These are phyloP conservation scores for Chlorella sorokiniana DNA, from an alignment of 139 green algal species.

Conservation along the genomic window DNA sequence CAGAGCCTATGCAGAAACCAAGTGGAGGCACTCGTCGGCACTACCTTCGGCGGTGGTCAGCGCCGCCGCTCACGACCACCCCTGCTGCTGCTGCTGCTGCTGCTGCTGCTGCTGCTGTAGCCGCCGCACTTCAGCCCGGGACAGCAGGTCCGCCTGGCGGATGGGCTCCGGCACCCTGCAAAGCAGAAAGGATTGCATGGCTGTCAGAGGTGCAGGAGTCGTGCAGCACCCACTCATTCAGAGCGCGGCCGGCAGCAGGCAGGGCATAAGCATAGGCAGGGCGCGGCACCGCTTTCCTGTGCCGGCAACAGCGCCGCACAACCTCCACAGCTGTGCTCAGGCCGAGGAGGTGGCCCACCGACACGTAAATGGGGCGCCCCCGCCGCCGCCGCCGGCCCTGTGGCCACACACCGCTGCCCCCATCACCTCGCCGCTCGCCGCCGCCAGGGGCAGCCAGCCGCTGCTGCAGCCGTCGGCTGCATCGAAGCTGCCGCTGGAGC, in stretches of 20 bases:
- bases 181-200: background rate
- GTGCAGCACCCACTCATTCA: background rate
- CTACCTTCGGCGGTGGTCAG: too few relatives aligned
- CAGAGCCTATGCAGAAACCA: too few relatives aligned
- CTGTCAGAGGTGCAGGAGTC: background rate
- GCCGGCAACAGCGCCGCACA: constrained; percentile 51
- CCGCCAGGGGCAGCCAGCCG: background rate
- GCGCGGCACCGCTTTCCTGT: background rate
- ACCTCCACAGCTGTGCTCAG: constrained; percentile 55
- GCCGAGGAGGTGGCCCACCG: constrained; percentile 56
- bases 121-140: constrained; percentile 36
- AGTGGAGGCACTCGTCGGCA: too few relatives aligned
- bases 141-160: constrained; percentile 69
- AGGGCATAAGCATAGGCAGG: background rate
- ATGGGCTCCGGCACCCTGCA: constrained; percentile 64
- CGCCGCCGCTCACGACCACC: too few relatives aligned
- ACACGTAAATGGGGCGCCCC: constrained; percentile 62
- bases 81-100: background rate
- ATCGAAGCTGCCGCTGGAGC: too few relatives aligned
- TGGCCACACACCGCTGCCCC: constrained; percentile 45
- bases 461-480: background rate
- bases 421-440: constrained; percentile 15
- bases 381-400: background rate
- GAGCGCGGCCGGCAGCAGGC: background rate
- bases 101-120: background rate